These are phyloP conservation scores for Chalara sp. DNA, from an alignment of 2,329 filamentous ascomycete genomes.

Conservation along the genomic window DNA sequence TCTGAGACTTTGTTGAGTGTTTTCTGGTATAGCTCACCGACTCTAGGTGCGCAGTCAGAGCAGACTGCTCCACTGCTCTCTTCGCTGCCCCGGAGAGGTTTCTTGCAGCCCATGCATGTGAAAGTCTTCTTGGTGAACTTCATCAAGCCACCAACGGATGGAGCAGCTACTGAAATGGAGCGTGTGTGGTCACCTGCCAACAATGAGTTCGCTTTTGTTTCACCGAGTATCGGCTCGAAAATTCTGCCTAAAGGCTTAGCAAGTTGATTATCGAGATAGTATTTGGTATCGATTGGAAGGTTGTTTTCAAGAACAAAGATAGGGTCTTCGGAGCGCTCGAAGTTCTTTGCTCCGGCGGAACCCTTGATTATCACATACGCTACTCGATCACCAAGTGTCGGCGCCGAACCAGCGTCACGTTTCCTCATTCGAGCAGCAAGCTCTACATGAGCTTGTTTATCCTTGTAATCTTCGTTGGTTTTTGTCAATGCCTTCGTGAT, in stretches of 20 bases:
- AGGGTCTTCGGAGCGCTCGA: slow-evolving; percentile 94
- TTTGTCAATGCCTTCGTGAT: slow-evolving; percentile 97
- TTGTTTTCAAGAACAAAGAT: slow-evolving; percentile 98
- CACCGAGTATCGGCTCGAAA: slow-evolving; percentile 94
- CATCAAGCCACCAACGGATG: slow-evolving; percentile 89
- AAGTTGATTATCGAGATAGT: slow-evolving; percentile 97
- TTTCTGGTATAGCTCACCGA: slow-evolving; percentile 91
- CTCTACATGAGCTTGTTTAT: slow-evolving; percentile 93
- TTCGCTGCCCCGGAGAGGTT: slow-evolving; percentile 73
- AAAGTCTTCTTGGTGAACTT: slow-evolving; percentile 97
- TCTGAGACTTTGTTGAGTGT: slow-evolving; percentile 84
- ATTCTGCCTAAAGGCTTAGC: slow-evolving; percentile 91
- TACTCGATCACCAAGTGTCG: slow-evolving; percentile 87
- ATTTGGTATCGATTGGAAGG: slow-evolving; percentile 94
- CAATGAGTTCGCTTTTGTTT: slow-evolving; percentile 80
- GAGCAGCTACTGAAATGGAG: slow-evolving; percentile 87
- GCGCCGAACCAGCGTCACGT: slow-evolving; percentile 89
- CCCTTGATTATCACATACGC: slow-evolving; percentile 98
- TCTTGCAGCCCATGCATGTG: slow-evolving; percentile 99
- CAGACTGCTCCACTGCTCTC: slow-evolving; percentile 86
- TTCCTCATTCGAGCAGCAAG: slow-evolving; percentile 95
- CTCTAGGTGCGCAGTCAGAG: slow-evolving; percentile 72
- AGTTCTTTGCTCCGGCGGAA: slow-evolving; percentile 83
- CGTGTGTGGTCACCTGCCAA: slow-evolving; percentile 91
- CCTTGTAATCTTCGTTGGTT: slow-evolving; percentile 81